A percentile compares a stretch with the other conserved stretches of the same genome.
phyloP scores from a whole-genome alignment of 164 flowering plant species.

The Vitis cinerea region DNA sequence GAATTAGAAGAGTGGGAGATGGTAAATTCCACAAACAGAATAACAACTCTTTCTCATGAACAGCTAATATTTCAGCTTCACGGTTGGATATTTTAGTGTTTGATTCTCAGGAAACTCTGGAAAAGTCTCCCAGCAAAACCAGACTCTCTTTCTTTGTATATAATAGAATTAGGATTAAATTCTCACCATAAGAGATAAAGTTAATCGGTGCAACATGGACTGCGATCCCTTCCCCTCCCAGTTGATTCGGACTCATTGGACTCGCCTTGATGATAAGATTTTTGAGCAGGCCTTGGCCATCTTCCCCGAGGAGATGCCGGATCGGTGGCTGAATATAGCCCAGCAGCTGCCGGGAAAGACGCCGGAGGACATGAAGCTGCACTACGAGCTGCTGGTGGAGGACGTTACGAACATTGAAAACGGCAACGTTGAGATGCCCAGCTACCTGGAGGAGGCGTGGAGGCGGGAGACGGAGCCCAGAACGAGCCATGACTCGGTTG shows the following conservation, averaged over 20 bases:
- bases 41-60: no score
- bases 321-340: conserved; percentile 66
- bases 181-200: no score
- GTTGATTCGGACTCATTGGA: conserved; percentile 27
- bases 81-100: no score
- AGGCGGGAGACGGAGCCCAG: conserved; percentile 12
- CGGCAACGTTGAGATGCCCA: conserved; percentile 54
- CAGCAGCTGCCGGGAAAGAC: conserved; percentile 46
- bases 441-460: conserved; percentile 39
- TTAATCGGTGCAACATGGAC: no score
- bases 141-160: no score
- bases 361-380: conserved; percentile 41
- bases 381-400: conserved; percentile 48
- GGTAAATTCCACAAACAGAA: no score
- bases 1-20: no score
- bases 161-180: no score
- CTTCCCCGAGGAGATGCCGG: conserved; percentile 37
- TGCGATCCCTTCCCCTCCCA: background rate
- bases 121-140: no score
- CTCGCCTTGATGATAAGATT: conserved; percentile 49
- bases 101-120: no score
- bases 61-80: no score
- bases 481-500: conserved; percentile 44
- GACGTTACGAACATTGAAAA: conserved; percentile 62
- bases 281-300: conserved; percentile 60